Evolutionary conservation across 495 filamentous ascomycete genomes (phyloP).

Genomic region (Xylaria acuta): DNA sequence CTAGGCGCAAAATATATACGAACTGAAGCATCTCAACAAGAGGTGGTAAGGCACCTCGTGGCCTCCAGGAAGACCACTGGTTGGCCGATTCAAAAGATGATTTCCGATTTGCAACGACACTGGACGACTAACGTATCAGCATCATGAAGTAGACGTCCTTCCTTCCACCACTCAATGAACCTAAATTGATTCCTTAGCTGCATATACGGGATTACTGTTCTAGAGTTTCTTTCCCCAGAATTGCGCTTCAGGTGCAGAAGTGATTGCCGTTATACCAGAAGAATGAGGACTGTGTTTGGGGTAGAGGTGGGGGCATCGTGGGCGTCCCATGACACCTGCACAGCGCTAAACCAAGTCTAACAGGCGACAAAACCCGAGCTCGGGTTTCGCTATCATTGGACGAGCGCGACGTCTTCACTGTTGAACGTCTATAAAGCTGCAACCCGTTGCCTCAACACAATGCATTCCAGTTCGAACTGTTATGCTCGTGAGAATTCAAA

Average conservation of each 20-base stretch:
- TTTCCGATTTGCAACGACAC: conserved; percentile 26
- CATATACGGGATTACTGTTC: background rate
- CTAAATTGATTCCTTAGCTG: background rate
- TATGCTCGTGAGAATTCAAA: background rate
- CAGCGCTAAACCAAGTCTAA: conserved; percentile 9
- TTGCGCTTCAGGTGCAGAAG: background rate
- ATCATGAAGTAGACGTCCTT: background rate
- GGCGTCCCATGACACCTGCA: conserved; percentile 8
- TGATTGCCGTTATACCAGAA: background rate
- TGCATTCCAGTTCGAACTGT: background rate
- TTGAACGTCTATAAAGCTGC: conserved; percentile 18
- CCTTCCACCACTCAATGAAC: background rate
- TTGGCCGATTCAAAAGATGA: conserved; percentile 38
- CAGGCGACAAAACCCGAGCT: conserved; percentile 23
- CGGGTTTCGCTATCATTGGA: conserved; percentile 22
- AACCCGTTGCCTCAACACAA: conserved; percentile 10
- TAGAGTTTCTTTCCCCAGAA: background rate
- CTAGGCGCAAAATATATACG: conserved; percentile 33
- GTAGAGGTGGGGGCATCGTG: conserved; percentile 9
- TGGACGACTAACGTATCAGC: conserved; percentile 17
- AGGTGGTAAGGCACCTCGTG: conserved; percentile 24
- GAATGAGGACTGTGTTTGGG: background rate
- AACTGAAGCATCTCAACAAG: conserved; percentile 31
- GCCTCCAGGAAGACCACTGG: conserved; percentile 35
- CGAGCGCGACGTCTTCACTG: background rate